A percentile compares a stretch with the other conserved stretches of the same genome.
phyloP scores from a whole-genome alignment of 129 eudicot species.

The Flaveria bidentis region DNA sequence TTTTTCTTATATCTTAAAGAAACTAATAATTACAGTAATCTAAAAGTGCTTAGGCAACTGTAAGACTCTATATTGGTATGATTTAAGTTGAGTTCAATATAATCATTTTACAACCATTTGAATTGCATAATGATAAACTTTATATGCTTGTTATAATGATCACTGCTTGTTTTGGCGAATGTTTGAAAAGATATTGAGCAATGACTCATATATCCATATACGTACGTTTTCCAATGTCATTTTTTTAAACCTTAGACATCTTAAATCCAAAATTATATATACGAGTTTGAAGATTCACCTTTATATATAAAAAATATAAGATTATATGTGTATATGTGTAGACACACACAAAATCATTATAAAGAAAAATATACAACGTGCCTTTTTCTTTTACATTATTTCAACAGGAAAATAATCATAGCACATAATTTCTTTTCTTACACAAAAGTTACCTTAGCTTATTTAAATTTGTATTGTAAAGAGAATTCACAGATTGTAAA shows the following conservation, averaged over 20 bases:
- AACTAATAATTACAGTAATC: slow-evolving; percentile 15
- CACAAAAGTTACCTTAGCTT: neutral
- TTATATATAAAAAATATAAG: neutral
- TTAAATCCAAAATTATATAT: neutral
- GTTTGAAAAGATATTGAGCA: neutral
- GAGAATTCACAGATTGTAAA: neutral
- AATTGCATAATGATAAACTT: slow-evolving; percentile 25
- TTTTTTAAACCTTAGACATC: neutral
- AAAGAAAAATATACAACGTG: neutral
- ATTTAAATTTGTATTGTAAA: neutral
- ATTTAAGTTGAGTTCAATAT: slow-evolving; percentile 19
- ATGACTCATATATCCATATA: neutral
- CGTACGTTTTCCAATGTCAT: neutral
- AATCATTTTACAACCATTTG: neutral
- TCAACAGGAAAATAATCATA: neutral
- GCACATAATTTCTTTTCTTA: slow-evolving; percentile 9
- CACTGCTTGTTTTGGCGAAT: neutral
- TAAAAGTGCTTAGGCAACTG: slow-evolving; percentile 13
- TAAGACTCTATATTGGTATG: slow-evolving; percentile 6
- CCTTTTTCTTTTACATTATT: neutral
- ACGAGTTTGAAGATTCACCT: neutral
- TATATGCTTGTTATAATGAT: slow-evolving; percentile 19
- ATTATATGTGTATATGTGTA: no score
- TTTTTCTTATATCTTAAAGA: neutral
- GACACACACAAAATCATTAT: neutral